Base-by-base conservation (phyloP, 2,329 filamentous ascomycete genomes). In the Alternaria gaisen region DNA sequence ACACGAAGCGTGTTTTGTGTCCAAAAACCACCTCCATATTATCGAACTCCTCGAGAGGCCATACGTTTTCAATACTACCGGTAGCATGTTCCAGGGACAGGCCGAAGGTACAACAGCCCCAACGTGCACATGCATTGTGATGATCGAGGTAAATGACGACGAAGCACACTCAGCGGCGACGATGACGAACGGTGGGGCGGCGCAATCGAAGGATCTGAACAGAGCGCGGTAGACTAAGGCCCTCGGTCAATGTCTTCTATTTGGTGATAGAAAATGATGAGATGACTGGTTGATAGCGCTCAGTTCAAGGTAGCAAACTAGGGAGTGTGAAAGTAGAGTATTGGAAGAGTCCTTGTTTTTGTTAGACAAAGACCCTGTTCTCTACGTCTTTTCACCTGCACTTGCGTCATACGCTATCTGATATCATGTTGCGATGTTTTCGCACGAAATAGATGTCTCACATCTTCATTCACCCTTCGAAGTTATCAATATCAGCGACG, bases 81-180 rank as follows among this genome's bases (percentile, higher is more conserved):
- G 12, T 6, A 36, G 32, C 14, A 36, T 16, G 14, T 36, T 36
- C 12, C 32, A 36, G 32, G 6, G 5, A 14, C 32, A 16, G 32
- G 12, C 12, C 12, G 32, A 3, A 7, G 32, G 14, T 14, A 14
- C 32, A 36, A 14, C 32, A 8, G 32, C 14, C 32, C 11, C 32
- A 12, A 14, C 2, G 9, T 58, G 56, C 16, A 54, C 48, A 14
- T 58, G 56, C 26, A 18, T 50, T 18, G 46, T 38, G 12, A 36
- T 20, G 16, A n/a, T 50, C 14, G 32, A 50, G 20, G 46, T 50
- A 24, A 10, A 50, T 1, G 46, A 50, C 8, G 32, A 36, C 10
- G 32, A 36, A 18, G 46, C 16, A 32, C 22, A 50, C 30, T 20
- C 5, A n/a, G 30, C 12, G 20, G 24, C 1, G 20, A n/a, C 20